Evolutionary conservation across 768 basidiomycete species (phyloP).

Genomic region (Paxillus ammoniavirescens): DNA sequence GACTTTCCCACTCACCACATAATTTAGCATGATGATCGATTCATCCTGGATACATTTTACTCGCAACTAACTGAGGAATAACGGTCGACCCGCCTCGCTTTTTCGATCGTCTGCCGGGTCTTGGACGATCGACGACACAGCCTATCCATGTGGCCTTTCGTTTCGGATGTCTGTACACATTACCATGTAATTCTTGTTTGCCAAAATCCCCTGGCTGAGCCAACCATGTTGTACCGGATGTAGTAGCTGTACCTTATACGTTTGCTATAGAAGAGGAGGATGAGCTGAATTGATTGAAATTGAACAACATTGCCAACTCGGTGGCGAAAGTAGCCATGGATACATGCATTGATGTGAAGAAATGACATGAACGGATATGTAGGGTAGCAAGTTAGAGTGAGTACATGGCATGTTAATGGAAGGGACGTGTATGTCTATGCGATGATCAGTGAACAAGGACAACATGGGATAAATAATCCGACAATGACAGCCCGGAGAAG

Average conservation of each 20-base stretch:
- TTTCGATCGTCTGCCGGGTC: slow-evolving; percentile 14
- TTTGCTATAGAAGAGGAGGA: slow-evolving; percentile 1
- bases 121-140: slow-evolving; percentile 7
- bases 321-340: not conserved
- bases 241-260: slow-evolving; percentile 6
- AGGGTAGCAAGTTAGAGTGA: not conserved
- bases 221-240: not conserved
- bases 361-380: not conserved
- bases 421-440: not conserved
- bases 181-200: not conserved
- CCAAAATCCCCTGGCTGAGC: not conserved
- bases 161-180: too few relatives aligned
- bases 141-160: not conserved
- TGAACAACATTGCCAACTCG: too few relatives aligned
- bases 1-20: not conserved
- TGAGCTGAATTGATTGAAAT: too few relatives aligned
- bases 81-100: not conserved
- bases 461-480: not conserved
- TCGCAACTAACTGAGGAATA: not conserved
- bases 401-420: not conserved
- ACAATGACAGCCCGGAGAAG: not conserved
- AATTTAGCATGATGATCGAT: slow-evolving; percentile 18
- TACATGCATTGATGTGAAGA: not conserved
- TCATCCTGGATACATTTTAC: slow-evolving; percentile 12
- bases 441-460: not conserved